Conservation (phyloP, 2,329 filamentous ascomycete species). For the Albophoma yamanashiensis region DNA sequence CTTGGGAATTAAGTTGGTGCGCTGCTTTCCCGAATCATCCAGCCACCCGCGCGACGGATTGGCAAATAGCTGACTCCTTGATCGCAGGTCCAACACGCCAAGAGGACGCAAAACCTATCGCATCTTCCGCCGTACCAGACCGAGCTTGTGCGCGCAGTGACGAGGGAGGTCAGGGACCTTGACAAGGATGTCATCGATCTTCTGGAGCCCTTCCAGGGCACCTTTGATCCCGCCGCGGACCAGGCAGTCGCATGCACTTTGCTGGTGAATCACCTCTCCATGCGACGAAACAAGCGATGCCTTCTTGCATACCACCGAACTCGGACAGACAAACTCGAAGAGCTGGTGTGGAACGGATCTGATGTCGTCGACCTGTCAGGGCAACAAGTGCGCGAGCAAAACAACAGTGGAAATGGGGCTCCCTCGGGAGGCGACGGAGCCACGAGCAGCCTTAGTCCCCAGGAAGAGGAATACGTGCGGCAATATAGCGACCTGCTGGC, state of each 20-base stretch:
- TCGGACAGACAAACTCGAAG: slow-evolving; percentile 82
- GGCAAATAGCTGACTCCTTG: not conserved
- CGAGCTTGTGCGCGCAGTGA: slow-evolving; percentile 77
- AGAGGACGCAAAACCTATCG: slow-evolving; percentile 77
- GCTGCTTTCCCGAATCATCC: slow-evolving; percentile 6
- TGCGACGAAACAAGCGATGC: slow-evolving; percentile 93
- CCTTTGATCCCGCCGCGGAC: slow-evolving; percentile 75
- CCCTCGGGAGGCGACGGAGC: slow-evolving; percentile 33
- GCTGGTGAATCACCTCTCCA: slow-evolving; percentile 86
- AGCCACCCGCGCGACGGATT: not conserved
- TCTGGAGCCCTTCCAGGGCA: slow-evolving; percentile 71
- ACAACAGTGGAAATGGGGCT: slow-evolving; percentile 20
- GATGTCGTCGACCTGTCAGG: slow-evolving; percentile 66
- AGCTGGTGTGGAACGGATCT: slow-evolving; percentile 82
- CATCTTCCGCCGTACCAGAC: slow-evolving; percentile 88
- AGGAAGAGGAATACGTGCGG: slow-evolving; percentile 92
- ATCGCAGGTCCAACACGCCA: slow-evolving; percentile 83
- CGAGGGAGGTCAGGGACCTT: slow-evolving; percentile 86
- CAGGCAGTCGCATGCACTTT: slow-evolving; percentile 79
- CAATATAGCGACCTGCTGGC: slow-evolving; percentile 86
- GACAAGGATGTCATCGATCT: slow-evolving; percentile 75
- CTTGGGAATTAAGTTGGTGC: slow-evolving; percentile 72
- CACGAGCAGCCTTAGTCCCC: slow-evolving; percentile 76
- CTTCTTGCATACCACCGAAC: slow-evolving; percentile 89
- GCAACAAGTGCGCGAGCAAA: slow-evolving; percentile 37